These are phyloP conservation scores for Phytophthora sp. DNA, from an alignment of 352 stramenopile species.

Conservation along the genomic window DNA sequence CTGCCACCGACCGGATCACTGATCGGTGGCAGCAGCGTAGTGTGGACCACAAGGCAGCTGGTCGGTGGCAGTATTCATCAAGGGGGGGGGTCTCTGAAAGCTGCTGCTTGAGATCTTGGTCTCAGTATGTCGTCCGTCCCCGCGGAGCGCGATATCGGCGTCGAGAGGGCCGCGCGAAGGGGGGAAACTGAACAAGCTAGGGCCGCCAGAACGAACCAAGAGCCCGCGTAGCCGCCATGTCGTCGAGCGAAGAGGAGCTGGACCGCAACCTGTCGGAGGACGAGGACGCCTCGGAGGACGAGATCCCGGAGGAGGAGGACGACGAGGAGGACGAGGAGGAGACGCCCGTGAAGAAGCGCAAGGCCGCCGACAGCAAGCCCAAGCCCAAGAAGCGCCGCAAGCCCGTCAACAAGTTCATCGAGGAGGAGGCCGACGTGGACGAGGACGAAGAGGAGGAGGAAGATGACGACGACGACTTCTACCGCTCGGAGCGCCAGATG, in stretches of 20 bases:
- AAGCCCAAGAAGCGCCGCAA: conserved; percentile 89
- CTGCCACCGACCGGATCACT: too few relatives aligned
- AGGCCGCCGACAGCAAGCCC: conserved; percentile 61
- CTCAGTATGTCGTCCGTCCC: neutral
- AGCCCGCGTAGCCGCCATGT: conserved; percentile 53
- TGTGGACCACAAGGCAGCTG: too few relatives aligned
- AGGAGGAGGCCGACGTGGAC: conserved; percentile 88
- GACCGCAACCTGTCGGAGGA: conserved; percentile 86
- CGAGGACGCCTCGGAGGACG: conserved; percentile 76
- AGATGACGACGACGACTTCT: conserved; percentile 84
- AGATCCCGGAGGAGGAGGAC: conserved; percentile 78
- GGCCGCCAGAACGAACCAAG: conserved; percentile 33
- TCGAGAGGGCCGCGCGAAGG: conserved; percentile 4
- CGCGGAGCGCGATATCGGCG: conserved; percentile 17
- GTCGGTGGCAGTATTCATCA: conserved; percentile 3
- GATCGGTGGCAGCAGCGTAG: conserved; percentile 15
- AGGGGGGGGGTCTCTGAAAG: neutral
- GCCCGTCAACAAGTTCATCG: conserved; percentile 90
- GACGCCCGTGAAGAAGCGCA: conserved; percentile 77
- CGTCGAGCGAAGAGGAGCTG: conserved; percentile 87
- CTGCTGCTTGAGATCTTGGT: neutral
- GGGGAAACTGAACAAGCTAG: conserved; percentile 21
- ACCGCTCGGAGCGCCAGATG: conserved; percentile 75
- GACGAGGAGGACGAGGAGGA: conserved; percentile 65
- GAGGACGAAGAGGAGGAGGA: conserved; percentile 89